phyloP scores from a whole-genome alignment of 352 stramenopile genomes.

The Pythium sukuiense region DNA sequence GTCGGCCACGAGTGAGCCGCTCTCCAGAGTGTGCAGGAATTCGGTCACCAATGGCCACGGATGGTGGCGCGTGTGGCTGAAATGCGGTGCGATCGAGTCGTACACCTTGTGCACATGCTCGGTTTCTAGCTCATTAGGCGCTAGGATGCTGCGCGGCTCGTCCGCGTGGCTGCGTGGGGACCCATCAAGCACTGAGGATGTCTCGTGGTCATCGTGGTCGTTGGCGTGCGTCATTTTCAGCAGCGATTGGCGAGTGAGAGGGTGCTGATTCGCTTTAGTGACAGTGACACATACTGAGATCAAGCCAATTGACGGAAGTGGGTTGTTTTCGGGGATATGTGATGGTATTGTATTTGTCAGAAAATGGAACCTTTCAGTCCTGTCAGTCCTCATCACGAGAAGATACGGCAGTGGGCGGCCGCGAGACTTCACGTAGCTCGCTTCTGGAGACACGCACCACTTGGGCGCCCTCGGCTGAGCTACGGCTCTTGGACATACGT shows the following conservation, averaged over 20 bases:
- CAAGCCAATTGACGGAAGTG: neutral
- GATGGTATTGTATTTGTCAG: neutral
- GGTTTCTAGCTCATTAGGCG: slow-evolving; percentile 57
- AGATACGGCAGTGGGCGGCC: slow-evolving; percentile 22
- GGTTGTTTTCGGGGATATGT: neutral
- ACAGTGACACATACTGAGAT: neutral
- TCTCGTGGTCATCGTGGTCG: neutral
- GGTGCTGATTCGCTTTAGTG: neutral
- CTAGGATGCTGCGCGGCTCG: slow-evolving; percentile 25
- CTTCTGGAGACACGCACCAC: slow-evolving; percentile 69
- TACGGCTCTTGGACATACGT: slow-evolving; percentile 46
- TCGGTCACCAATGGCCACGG: slow-evolving; percentile 74
- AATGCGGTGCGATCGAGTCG: slow-evolving; percentile 82
- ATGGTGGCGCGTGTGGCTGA: slow-evolving; percentile 81
- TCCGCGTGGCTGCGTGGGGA: neutral
- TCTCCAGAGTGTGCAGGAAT: slow-evolving; percentile 52
- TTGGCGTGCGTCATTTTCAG: neutral
- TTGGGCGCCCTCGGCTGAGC: slow-evolving; percentile 33
- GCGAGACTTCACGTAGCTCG: slow-evolving; percentile 59
- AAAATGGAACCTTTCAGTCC: neutral
- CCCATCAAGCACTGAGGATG: neutral
- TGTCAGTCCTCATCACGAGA: slow-evolving; percentile 9
- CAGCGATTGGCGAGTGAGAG: neutral
- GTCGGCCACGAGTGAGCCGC: slow-evolving; percentile 65
- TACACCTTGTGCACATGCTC: slow-evolving; percentile 87